phyloP scores from a whole-genome alignment of 805 yeast species.

The Komagataella ulmi region DNA sequence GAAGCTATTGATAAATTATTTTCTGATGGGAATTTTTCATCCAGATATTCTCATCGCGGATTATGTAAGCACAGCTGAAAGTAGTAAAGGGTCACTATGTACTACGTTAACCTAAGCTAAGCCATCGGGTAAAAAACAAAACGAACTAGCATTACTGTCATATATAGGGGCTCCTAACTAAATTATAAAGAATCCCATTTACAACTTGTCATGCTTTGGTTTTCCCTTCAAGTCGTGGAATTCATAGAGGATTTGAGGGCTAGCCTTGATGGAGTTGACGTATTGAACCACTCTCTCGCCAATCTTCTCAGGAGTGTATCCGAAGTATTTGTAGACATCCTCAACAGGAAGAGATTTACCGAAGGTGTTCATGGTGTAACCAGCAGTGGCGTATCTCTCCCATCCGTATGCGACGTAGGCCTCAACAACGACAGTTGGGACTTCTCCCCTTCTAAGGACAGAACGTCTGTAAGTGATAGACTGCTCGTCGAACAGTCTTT shows the following conservation, averaged over 20 bases:
- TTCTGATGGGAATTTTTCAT: neutral
- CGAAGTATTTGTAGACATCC: conserved; percentile 18
- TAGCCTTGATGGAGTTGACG: conserved; percentile 6
- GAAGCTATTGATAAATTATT: neutral
- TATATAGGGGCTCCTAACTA: neutral
- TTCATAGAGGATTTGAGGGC: conserved; percentile 5
- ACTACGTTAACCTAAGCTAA: neutral
- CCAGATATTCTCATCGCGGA: neutral
- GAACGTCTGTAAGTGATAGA: conserved; percentile 13
- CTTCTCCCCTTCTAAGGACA: conserved; percentile 12
- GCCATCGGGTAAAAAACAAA: neutral
- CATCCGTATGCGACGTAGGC: conserved; percentile 22
- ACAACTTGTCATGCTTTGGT: conserved; percentile 6
- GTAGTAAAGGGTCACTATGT: neutral
- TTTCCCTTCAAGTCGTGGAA: conserved; percentile 4
- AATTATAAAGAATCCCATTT: neutral
- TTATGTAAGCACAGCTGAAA: neutral
- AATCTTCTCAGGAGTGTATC: conserved; percentile 13
- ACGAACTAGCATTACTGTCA: neutral
- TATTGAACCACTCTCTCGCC: conserved; percentile 17
- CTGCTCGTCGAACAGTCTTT: conserved; percentile 17
- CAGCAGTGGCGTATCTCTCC: conserved; percentile 23
- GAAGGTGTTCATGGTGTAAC: conserved; percentile 17
- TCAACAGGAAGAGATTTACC: conserved; percentile 23
- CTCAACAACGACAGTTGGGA: conserved; percentile 19